Evolutionary conservation across 805 yeast genomes (phyloP).

Genomic region (Yamadazyma phyllophila): DNA sequence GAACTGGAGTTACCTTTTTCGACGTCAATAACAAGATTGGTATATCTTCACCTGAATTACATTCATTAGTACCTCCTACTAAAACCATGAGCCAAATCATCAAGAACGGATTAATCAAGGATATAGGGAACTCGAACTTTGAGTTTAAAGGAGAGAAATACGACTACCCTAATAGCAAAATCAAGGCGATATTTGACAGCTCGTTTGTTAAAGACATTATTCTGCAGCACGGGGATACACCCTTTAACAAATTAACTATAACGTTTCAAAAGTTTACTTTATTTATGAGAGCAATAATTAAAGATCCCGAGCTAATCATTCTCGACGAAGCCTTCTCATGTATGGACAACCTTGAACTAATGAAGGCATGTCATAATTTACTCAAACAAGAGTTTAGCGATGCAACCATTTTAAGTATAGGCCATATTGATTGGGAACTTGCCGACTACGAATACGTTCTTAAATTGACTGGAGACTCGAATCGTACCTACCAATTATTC

Average conservation of each 20-base stretch:
- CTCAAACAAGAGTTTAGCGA: conserved; percentile 19
- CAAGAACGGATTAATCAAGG: conserved; percentile 61
- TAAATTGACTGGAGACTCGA: conserved; percentile 29
- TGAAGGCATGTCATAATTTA: conserved; percentile 32
- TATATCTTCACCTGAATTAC: conserved; percentile 88
- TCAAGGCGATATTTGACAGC: conserved; percentile 12
- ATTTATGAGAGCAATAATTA: conserved; percentile 73
- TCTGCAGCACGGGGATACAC: conserved; percentile 29
- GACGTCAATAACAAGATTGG: conserved; percentile 80
- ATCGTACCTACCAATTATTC: conserved; percentile 20
- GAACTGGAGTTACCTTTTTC: conserved; percentile 68
- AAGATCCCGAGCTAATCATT: conserved; percentile 73
- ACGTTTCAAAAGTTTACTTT: conserved; percentile 77
- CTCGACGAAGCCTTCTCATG: conserved; percentile 93
- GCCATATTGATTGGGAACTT: conserved; percentile 80
- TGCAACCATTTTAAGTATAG: conserved; percentile 75
- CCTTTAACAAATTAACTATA: conserved; percentile 56
- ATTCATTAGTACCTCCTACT: conserved; percentile 69
- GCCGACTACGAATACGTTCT: conserved; percentile 59
- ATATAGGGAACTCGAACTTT: conserved; percentile 59
- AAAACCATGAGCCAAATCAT: conserved; percentile 57
- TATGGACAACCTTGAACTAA: conserved; percentile 59
- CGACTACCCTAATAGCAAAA: conserved; percentile 10
- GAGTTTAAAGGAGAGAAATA: conserved; percentile 39
- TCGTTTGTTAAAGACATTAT: conserved; percentile 26